Base-by-base conservation (phyloP, 148 eudicot genomes). In the Nyssa sinensis region DNA sequence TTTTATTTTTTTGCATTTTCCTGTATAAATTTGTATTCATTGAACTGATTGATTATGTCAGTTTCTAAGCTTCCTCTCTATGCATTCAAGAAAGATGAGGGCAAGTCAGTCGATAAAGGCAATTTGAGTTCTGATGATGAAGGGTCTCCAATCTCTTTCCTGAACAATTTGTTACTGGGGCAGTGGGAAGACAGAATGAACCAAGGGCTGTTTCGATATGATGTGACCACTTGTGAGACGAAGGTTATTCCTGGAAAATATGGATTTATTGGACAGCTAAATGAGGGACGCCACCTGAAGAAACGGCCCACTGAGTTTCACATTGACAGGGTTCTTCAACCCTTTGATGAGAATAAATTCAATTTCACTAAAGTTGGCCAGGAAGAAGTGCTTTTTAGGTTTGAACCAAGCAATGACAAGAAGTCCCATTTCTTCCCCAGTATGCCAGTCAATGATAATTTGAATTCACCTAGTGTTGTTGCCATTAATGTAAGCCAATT, bases 251-350 rank as follows among this genome's bases (percentile, higher is more conserved):
- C 94, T 6, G 97, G 98, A 31, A 70, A 76, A 16, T 88, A 84
- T 70, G 98, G 98, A 44, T 91, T 93, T 68, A 83, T 93, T 78
- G 97, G 93, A 14, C 98, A 93, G 78, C 85, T 93, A 66, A 93
- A 93, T 64, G 97, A 93, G 79, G 98, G 96, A 12, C 90, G 98
- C 58, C 94, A 91, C 81, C 84, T 91, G 66, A 91, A 91, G 84
- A 93, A 91, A 82, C 80, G 98, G 68, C 96, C 97, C 16, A 93
- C 98, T 68, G 98, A 93, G 79, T 93, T 93, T 71, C 91, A 86
- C 8, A 86, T 91, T 70, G 98, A 93, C 77, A 86, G 86, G 80
- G 98, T 93, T 69, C 82, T 93, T 69, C 98, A 93, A 78, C 88
- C 93, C 32, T 93, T 91, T 79, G 94, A 91, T 76, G 94, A 71